Conservation (phyloP, 768 basidiomycete genomes). For the Boletellus ananiceps region DNA sequence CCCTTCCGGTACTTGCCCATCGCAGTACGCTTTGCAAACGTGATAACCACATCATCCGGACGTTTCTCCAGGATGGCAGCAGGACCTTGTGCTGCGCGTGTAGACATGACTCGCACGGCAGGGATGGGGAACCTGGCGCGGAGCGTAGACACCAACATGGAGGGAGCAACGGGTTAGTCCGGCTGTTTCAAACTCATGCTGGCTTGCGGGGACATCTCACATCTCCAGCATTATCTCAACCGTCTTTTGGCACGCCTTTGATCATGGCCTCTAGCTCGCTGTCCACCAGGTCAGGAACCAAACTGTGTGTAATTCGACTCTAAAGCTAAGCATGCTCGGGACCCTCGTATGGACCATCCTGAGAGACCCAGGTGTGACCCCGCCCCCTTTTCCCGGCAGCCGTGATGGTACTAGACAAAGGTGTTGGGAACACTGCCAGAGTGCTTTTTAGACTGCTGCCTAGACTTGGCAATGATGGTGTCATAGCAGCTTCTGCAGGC, state of each 20-base stretch:
- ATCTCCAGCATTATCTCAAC: neutral
- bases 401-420: neutral
- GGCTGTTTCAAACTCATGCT: neutral
- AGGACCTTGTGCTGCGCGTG: conserved; percentile 38
- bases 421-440: neutral
- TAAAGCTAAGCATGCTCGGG: neutral
- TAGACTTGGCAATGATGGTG: conserved; percentile 25
- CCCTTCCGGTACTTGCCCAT: conserved; percentile 87
- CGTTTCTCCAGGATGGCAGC: conserved; percentile 59
- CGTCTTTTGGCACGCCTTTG: neutral
- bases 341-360: neutral
- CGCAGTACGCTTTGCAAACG: conserved; percentile 87
- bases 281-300: neutral
- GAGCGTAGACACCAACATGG: conserved; percentile 17
- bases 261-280: neutral
- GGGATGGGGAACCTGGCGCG: conserved; percentile 9
- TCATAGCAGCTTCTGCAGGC: conserved; percentile 77
- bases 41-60: conserved; percentile 84
- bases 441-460: conserved; percentile 11
- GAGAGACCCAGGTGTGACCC: neutral
- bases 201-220: neutral
- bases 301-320: neutral
- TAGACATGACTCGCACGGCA: conserved; percentile 31
- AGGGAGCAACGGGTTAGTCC: conserved; percentile 2
- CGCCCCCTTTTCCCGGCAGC: neutral